Evolutionary conservation across 164 flowering plant species (phyloP), one percentile per base, ranked within the genome.

Genomic region (Vitis riparia): DNA sequence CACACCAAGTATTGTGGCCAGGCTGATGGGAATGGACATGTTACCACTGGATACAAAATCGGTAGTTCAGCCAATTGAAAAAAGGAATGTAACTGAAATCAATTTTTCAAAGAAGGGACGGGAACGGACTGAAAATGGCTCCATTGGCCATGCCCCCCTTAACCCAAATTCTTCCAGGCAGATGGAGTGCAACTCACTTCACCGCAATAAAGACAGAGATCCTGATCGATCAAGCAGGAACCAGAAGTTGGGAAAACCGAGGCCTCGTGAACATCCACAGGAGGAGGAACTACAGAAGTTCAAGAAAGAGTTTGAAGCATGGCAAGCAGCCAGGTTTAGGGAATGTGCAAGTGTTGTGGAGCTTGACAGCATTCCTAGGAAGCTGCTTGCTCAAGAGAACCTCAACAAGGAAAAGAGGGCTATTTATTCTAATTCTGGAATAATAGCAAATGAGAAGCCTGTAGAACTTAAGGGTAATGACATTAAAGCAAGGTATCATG

Each of bases 241-340:
- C 63, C 71, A 59, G 51, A 82, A 75, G 53, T 66, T 67, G 44
- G 79, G 69, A 65, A 87, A 78, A 70, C 86, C 80, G 23, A 84
- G 74, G 68, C 87, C 83, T 76, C 84, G 95, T 27, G 91, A 87
- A 76, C 98, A 95, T 81, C 98, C 99, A 69, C 98, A 95, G 69
- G 99, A 93, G 77, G 94, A 93, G 86, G 92, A 91, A 71, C 83
- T 95, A 9, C 97, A 90, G 76, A 91, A 89, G 78, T 95, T 95
- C 76, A 95, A 93, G 86, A 93, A 87, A 83, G 99, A 95, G 17
- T 91, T 95, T 84, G 94, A 88, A 84, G 97, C 97, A 75, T 95
- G 93, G 92, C 97, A 90, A 75, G 89, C 93, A 51, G 89, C 93
- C 48, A 78, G 89, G 81, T 74, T 87, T 59, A 86, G 80, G 76